Evolutionary conservation across 495 filamentous ascomycete genomes (phyloP).

Genomic region (Hypoxylon lienhwacheense): DNA sequence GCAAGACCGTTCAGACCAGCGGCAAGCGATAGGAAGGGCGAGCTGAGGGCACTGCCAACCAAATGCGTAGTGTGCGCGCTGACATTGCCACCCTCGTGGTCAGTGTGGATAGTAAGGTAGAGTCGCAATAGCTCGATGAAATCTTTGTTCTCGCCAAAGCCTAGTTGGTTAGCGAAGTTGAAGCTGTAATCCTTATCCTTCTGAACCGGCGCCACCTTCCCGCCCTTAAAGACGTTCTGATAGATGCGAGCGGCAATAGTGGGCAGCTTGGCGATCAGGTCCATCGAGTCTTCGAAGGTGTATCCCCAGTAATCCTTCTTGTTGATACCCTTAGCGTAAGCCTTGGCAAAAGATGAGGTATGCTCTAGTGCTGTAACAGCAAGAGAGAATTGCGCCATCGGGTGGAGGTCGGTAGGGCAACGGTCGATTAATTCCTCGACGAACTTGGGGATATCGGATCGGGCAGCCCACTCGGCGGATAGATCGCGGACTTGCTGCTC

Average conservation of each 20-base stretch:
- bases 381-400: constrained; percentile 99
- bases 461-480: constrained; percentile 97
- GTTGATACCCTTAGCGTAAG: constrained; percentile 96
- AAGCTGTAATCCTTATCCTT: constrained; percentile 98
- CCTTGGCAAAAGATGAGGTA: constrained; percentile 95
- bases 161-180: constrained; percentile 99
- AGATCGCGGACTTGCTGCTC: constrained; percentile 98
- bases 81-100: constrained; percentile 99
- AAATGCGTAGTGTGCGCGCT: constrained; percentile 97
- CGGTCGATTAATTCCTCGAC: constrained; percentile 99
- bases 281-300: constrained; percentile 99
- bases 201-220: constrained; percentile 92
- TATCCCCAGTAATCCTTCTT: constrained; percentile 99
- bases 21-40: constrained; percentile 91
- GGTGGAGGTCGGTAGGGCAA: constrained; percentile 97
- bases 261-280: constrained; percentile 98
- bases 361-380: constrained; percentile 98
- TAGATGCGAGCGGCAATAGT: constrained; percentile 98
- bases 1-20: constrained; percentile 97
- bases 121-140: constrained; percentile 98
- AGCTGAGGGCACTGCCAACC: constrained; percentile 95
- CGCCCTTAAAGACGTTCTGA: constrained; percentile 99
- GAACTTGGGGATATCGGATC: constrained; percentile 93
- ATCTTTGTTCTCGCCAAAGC: constrained; percentile 91
- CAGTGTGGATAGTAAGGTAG: constrained; percentile 98